Conservation (phyloP, 2,329 filamentous ascomycete species). For the Apiospora malaysiana region DNA sequence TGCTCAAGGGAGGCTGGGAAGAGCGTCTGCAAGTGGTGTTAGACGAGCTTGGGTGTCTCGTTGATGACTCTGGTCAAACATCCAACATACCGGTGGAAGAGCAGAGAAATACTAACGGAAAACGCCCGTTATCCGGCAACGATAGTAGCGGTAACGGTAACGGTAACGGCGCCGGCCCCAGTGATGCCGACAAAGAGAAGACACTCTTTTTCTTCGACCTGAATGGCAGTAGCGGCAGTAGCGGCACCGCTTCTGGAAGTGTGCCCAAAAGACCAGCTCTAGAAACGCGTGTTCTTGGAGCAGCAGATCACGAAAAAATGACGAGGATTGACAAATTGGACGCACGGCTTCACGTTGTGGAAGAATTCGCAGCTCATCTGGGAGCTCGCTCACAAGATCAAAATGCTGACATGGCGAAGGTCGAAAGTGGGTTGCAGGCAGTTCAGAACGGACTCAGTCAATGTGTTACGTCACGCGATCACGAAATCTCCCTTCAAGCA, state of each 20-base stretch:
- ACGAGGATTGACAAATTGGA: not conserved
- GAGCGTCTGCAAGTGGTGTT: not conserved
- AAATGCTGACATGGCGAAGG: too few species aligned
- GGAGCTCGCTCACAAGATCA: too few species aligned
- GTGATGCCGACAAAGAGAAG: not conserved
- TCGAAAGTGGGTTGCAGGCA: too few species aligned
- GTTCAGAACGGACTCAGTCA: too few species aligned
- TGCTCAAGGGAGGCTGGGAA: not conserved
- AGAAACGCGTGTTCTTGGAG: not conserved
- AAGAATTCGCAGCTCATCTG: too few species aligned
- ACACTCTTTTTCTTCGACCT: not conserved
- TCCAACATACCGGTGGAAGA: not conserved
- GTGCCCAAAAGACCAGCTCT: not conserved
- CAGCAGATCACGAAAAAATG: too few species aligned
- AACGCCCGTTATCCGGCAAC: not conserved
- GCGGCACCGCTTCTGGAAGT: not conserved
- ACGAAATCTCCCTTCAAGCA: not conserved
- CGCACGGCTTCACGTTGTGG: too few species aligned
- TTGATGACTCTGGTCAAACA: not conserved
- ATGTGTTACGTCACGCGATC: too few species aligned
- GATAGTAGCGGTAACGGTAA: not conserved
- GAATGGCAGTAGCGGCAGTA: not conserved
- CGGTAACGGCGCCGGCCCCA: not conserved
- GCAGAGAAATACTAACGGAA: not conserved
- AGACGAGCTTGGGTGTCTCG: not conserved